A percentile compares a stretch with the other conserved stretches of the same genome.
phyloP scores from a whole-genome alignment of 768 basidiomycete genomes.

The Pleurotus pulmonarius region DNA sequence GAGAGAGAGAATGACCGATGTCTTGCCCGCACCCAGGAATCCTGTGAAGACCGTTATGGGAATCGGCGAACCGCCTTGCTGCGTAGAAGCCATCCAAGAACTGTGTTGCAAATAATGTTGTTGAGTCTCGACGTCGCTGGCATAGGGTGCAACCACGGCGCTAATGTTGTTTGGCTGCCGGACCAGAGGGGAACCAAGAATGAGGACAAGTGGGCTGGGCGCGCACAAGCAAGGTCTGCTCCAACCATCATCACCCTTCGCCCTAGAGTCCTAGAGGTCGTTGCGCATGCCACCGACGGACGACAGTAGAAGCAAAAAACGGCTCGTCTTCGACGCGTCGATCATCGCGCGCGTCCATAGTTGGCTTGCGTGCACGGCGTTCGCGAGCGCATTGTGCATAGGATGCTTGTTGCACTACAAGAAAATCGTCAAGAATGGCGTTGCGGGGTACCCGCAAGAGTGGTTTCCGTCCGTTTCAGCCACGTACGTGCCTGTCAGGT shows the following conservation, averaged over 20 bases:
- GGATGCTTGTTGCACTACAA: slow-evolving; percentile 73
- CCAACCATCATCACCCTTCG: background rate
- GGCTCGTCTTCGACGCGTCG: slow-evolving; percentile 42
- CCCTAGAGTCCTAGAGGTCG: background rate
- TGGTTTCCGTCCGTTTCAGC: slow-evolving; percentile 92
- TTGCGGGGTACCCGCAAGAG: slow-evolving; percentile 81
- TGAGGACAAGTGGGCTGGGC: too few species aligned
- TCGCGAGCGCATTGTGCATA: slow-evolving; percentile 56
- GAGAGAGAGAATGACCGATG: slow-evolving; percentile 77
- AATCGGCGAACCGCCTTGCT: slow-evolving; percentile 33
- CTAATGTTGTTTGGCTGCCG: too few species aligned
- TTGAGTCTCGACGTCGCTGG: too few species aligned
- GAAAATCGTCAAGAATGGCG: slow-evolving; percentile 81
- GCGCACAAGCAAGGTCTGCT: too few species aligned
- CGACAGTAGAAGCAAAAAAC: background rate
- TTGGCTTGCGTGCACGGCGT: slow-evolving; percentile 60
- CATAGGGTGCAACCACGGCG: too few species aligned
- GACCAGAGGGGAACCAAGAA: too few species aligned
- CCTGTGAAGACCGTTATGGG: slow-evolving; percentile 97
- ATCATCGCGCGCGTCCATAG: slow-evolving; percentile 64
- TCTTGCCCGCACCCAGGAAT: slow-evolving; percentile 82
- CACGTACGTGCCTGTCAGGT: slow-evolving; percentile 44
- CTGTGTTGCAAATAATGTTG: too few species aligned
- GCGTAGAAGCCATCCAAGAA: background rate
- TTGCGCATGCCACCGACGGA: slow-evolving; percentile 3